Percentiles rank a stretch among this genome's conserved stretches.
phyloP scores from a whole-genome alignment of 2,329 filamentous ascomycete genomes.

The Thielaviopsis punctulata region DNA sequence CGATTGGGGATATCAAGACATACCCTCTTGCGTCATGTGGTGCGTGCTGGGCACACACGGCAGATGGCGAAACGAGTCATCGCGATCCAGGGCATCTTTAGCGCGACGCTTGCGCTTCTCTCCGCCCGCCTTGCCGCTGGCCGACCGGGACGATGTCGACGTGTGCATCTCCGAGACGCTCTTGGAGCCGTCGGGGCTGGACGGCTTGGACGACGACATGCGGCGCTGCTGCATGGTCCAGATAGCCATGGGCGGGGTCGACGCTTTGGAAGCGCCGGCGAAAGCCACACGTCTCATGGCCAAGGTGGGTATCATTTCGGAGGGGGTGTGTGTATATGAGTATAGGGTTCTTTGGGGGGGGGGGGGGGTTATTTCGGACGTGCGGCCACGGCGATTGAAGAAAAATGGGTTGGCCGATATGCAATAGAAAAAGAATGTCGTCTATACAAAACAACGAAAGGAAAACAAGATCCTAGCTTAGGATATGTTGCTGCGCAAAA shows the following conservation, averaged over 20 bases:
- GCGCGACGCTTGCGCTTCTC: conserved; percentile 43
- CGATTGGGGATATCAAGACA: conserved; percentile 13
- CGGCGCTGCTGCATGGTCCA: conserved; percentile 33
- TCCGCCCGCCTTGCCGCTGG: conserved; percentile 26
- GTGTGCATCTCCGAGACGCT: conserved; percentile 25
- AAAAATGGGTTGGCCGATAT: background rate
- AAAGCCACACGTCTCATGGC: conserved; percentile 38
- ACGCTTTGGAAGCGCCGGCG: background rate
- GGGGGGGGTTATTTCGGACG: background rate
- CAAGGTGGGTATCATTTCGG: conserved; percentile 30
- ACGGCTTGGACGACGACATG: conserved; percentile 46
- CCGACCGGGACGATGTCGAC: conserved; percentile 24
- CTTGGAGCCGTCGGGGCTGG: conserved; percentile 37
- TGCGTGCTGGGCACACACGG: conserved; percentile 62
- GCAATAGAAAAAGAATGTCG: background rate
- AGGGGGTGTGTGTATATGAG: too few relatives aligned
- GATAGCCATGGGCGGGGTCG: conserved; percentile 20
- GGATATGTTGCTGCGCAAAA: too few relatives aligned
- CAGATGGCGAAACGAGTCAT: conserved; percentile 36
- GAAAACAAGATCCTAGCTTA: too few relatives aligned
- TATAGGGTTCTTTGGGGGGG: too few relatives aligned
- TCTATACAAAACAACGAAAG: too few relatives aligned
- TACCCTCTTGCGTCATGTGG: conserved; percentile 52
- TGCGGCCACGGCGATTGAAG: background rate
- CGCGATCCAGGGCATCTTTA: conserved; percentile 30